These are phyloP conservation scores for Austroboletus rostrupii DNA, from an alignment of 1,284 basidiomycete species.

Conservation along the genomic window DNA sequence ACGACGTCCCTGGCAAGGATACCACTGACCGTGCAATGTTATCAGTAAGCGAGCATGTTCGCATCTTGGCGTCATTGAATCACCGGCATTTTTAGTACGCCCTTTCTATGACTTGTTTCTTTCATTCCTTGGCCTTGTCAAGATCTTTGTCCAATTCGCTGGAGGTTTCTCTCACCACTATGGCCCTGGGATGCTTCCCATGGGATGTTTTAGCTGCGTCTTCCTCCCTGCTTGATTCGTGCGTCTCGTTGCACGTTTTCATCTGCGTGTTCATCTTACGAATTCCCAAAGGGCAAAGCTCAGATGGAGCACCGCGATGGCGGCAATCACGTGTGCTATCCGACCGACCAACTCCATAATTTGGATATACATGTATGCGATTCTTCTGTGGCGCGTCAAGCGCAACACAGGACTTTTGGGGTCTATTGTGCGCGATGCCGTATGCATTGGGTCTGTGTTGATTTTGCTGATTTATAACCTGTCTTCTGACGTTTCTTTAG, in stretches of 20 bases:
- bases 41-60: constrained; percentile 50
- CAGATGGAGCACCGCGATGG: constrained; percentile 47
- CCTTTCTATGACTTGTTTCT: constrained; percentile 82
- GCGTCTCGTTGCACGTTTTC: constrained; percentile 3
- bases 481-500: constrained; percentile 15
- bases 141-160: constrained; percentile 91
- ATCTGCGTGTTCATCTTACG: constrained; percentile 7
- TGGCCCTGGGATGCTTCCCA: constrained; percentile 80
- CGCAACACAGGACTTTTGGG: constrained; percentile 28
- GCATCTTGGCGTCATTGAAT: not conserved
- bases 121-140: constrained; percentile 81
- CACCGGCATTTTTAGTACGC: constrained; percentile 52
- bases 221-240: constrained; percentile 21
- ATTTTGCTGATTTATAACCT: not conserved
- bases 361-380: constrained; percentile 70
- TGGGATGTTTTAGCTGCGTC: constrained; percentile 45
- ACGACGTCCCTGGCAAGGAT: constrained; percentile 43
- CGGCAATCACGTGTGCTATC: constrained; percentile 75
- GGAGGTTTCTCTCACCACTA: constrained; percentile 81
- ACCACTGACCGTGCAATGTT: constrained; percentile 37
- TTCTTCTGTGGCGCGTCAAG: constrained; percentile 50
- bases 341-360: constrained; percentile 85
- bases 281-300: constrained; percentile 27
- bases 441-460: constrained; percentile 42
- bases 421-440: constrained; percentile 36